Percentiles rank a stretch among this genome's conserved stretches.
Conservation (phyloP, 139 green algal species). For the Pleodorina starrii region DNA sequence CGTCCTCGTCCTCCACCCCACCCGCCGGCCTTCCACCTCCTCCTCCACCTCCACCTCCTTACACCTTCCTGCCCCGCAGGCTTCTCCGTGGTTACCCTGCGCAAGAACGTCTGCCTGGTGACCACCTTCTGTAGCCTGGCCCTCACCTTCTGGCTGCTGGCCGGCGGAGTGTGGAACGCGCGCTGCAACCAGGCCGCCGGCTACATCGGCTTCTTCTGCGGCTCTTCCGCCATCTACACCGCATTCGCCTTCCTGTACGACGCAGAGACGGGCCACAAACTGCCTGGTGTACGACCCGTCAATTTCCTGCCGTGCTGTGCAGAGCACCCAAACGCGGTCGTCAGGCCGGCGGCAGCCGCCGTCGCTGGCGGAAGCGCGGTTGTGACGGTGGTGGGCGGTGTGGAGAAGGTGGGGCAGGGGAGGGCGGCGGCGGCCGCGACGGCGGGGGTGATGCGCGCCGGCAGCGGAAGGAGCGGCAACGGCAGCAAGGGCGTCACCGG, state of each 20-base stretch:
- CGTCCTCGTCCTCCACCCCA: too few relatives aligned
- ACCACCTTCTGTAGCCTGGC: conserved; percentile 67
- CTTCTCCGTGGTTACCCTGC: conserved; percentile 70
- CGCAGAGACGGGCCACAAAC: conserved; percentile 25
- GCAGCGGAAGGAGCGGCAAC: too few relatives aligned
- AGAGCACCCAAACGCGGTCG: background rate
- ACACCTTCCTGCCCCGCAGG: background rate
- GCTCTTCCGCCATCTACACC: conserved; percentile 71
- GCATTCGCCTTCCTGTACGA: conserved; percentile 74
- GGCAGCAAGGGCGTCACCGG: too few relatives aligned
- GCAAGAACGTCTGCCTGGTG: conserved; percentile 67
- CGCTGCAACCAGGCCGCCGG: conserved; percentile 60
- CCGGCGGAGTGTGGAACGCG: conserved; percentile 54
- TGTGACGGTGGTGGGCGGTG: background rate
- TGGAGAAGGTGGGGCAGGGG: too few relatives aligned
- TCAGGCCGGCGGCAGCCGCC: background rate
- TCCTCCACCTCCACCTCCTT: background rate
- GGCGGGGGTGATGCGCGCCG: too few relatives aligned
- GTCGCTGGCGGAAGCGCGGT: background rate
- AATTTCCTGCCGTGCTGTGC: background rate
- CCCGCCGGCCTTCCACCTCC: too few relatives aligned
- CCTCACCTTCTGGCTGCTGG: conserved; percentile 78
- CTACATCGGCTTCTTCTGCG: conserved; percentile 77
- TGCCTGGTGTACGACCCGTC: conserved; percentile 40
- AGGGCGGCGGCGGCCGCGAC: too few relatives aligned